Evolutionary conservation across 31 red algal genomes (phyloP), one percentile per base, ranked within the genome.

Genomic region (Asparagopsis taxiformis): DNA sequence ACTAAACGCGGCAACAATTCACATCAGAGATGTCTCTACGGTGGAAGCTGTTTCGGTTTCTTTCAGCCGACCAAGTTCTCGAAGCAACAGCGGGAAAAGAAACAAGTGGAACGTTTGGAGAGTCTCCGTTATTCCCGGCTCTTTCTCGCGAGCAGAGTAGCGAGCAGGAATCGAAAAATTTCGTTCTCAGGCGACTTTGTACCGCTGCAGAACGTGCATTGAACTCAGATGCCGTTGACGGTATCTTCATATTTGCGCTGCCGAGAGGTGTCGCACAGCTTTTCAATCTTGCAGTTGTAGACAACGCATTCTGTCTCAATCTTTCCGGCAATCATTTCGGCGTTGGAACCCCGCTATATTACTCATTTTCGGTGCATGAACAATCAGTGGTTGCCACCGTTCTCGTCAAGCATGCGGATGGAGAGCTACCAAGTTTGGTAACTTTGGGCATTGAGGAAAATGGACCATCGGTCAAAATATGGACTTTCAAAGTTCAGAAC

Each of bases 31-130:
- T 77, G 82, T 73, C 82, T 21, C 82, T 86, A 5, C 82, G 71
- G 13, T 86, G 82, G 82, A 86, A 86, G 59, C 62, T 76, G 35
- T 74, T 86, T 17, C 82, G 82, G 26, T 86, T 86, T 62, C 82
- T 75, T 20, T 57, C 82, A 3, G 74, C 55, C 25, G 9, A 31
- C 29, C n/a, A 58, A 1, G 31, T 63, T 59, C 74, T 78, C 0
- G 32, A 51, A 24, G 25, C 74, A 3, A 11, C 22, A 15, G 48
- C 59, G 23, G 74, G 59, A 21, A 23, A n/a, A 9, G 59, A 62
- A 9, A n/a, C 22, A 6, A 9, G 7, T 24, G 31, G 7, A 2
- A 4, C 1, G 37, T 59, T 51, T 3, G 58, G 48, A 5, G 74
- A 55, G 29, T 6, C 31, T 19, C 25, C 70, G 2, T 55, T 75